A percentile compares a stretch with the other conserved stretches of the same genome.
Evolutionary conservation across 1,139 yeast species (phyloP).

Genomic region (Kodamaea arcana): DNA sequence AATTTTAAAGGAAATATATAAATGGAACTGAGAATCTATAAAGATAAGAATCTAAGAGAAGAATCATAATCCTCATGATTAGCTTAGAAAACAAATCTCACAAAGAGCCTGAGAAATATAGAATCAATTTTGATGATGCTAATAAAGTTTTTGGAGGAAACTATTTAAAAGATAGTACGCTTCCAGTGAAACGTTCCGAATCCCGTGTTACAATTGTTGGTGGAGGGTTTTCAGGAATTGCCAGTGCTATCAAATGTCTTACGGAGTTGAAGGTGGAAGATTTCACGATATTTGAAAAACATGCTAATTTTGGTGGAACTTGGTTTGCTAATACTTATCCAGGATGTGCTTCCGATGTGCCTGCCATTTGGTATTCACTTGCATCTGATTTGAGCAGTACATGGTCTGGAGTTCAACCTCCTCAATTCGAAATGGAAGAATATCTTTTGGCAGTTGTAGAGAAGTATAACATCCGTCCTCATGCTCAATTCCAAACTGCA

Average conservation of each 20-base stretch:
- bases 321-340: slow-evolving; percentile 55
- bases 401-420: slow-evolving; percentile 47
- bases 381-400: slow-evolving; percentile 37
- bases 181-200: slow-evolving; percentile 20
- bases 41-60: no score
- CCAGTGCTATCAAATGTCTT: slow-evolving; percentile 27
- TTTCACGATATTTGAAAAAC: slow-evolving; percentile 42
- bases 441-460: slow-evolving; percentile 39
- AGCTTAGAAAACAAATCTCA: neutral
- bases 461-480: slow-evolving; percentile 28
- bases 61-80: no score
- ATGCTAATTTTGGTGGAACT: slow-evolving; percentile 48
- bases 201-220: slow-evolving; percentile 42
- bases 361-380: slow-evolving; percentile 46
- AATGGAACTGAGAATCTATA: no score
- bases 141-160: slow-evolving; percentile 18
- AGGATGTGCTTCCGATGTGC: slow-evolving; percentile 52
- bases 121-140: slow-evolving; percentile 29
- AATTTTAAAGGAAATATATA: neutral
- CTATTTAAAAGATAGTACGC: slow-evolving; percentile 16
- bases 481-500: slow-evolving; percentile 21
- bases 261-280: slow-evolving; percentile 30
- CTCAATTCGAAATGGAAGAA: slow-evolving; percentile 46
- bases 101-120: slow-evolving; percentile 27
- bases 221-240: slow-evolving; percentile 48